Conservation (phyloP, 768 basidiomycete species). For the Wakefieldia striispora region DNA sequence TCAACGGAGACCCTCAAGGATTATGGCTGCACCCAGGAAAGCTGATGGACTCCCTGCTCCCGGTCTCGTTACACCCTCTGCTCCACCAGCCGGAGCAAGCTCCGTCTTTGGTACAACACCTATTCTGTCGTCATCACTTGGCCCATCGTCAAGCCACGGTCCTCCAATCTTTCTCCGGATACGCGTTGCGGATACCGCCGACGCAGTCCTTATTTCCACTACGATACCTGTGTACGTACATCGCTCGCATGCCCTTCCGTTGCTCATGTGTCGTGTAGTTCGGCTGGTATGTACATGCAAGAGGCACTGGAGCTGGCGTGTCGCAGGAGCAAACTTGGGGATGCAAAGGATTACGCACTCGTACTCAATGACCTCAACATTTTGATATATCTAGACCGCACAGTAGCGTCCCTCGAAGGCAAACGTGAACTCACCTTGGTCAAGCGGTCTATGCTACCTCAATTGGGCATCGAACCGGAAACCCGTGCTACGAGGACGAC, state of each 20-base stretch:
- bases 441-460: slow-evolving; percentile 70
- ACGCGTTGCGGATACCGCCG: slow-evolving; percentile 74
- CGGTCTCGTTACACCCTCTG: slow-evolving; percentile 39
- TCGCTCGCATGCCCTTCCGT: neutral
- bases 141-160: slow-evolving; percentile 69
- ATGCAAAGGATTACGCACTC: slow-evolving; percentile 82
- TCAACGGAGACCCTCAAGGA: slow-evolving; percentile 70
- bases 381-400: slow-evolving; percentile 87
- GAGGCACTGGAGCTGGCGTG: slow-evolving; percentile 89
- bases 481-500: slow-evolving; percentile 70
- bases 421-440: slow-evolving; percentile 81
- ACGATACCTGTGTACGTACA: slow-evolving; percentile 83
- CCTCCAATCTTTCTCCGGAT: slow-evolving; percentile 84
- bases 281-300: slow-evolving; percentile 95
- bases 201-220: slow-evolving; percentile 82
- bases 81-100: slow-evolving; percentile 42
- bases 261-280: slow-evolving; percentile 37
- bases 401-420: slow-evolving; percentile 92
- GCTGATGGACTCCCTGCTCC: slow-evolving; percentile 41
- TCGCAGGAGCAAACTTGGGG: slow-evolving; percentile 59
- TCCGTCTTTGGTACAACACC: slow-evolving; percentile 49
- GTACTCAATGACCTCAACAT: slow-evolving; percentile 61
- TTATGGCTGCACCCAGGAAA: slow-evolving; percentile 61
- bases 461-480: slow-evolving; percentile 66
- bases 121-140: slow-evolving; percentile 62